Base-by-base conservation (phyloP, 2,329 filamentous ascomycete species). In the Penicillium thymicola region DNA sequence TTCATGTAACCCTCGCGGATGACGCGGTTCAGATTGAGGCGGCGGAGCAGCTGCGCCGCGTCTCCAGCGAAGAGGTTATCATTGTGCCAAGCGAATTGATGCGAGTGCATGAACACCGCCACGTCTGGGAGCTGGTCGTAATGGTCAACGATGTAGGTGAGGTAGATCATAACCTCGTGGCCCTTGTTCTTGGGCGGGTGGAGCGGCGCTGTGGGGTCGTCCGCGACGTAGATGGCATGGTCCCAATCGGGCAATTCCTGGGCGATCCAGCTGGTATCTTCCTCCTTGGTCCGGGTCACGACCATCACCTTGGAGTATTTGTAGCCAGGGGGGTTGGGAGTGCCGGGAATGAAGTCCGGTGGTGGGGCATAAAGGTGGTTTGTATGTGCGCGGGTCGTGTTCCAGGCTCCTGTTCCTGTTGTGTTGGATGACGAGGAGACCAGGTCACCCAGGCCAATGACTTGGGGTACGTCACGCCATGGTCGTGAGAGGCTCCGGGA, bases 131-230 rank as follows among this genome's bases (percentile, higher is more conserved):
- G 76, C 13, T 79, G 70, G 42, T 85, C 74, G 69, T 87, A 87
- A 66, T 85, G 77, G 60, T 87, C 82, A 66, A 87, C 83, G 59
- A 87, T 81, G 69, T 83, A 86, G 42, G 82, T 82, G 46, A 87
- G 75, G 67, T 87, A 87, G 13, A 79, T 76, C 79, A 86, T 85
- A 25, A 82, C 82, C 69, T 87, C 85, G 64, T 83, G 79, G 42
- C 84, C 85, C 66, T 85, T 85, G 60, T 86, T 85, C 64, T 78
- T 78, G 6, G 82, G 81, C 0, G 82, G 75, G 62, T 82, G 81
- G 21, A 81, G 65, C 25, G 76, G 71, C 7, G 81, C 77, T 25
- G 71, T 69, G 2, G 76, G 76, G 58, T 84, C 80, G 61, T 85
- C 78, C 30, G 80, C 81, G 46, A 80, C 75, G 61, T 84, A 84